Percentiles rank a stretch among this genome's conserved stretches.
These are phyloP conservation scores for Saprolegnia diclina DNA, from an alignment of 352 stramenopile genomes.

Conservation along the genomic window DNA sequence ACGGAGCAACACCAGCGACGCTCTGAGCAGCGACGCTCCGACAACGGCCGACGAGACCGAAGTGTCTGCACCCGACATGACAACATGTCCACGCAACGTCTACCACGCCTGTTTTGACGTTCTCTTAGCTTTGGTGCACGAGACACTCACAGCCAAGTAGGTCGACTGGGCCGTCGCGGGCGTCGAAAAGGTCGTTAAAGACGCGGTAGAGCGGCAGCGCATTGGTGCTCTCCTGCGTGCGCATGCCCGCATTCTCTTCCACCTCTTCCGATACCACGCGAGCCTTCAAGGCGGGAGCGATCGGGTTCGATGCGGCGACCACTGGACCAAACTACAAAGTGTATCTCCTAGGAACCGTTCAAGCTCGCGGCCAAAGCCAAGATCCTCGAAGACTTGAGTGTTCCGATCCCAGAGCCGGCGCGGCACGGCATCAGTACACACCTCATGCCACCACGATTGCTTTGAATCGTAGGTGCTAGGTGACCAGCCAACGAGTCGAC, in stretches of 20 bases:
- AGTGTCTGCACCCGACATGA: no score
- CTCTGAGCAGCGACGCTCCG: no score
- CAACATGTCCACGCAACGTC: neutral
- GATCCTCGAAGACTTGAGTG: slow-evolving; percentile 58
- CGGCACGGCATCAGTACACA: slow-evolving; percentile 39
- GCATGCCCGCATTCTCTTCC: slow-evolving; percentile 54
- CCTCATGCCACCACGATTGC: neutral
- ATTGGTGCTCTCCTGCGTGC: slow-evolving; percentile 39
- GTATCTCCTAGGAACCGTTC: slow-evolving; percentile 31
- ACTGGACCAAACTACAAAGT: neutral
- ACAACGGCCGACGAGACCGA: no score
- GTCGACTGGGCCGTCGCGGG: slow-evolving; percentile 45
- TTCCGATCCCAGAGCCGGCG: slow-evolving; percentile 41
- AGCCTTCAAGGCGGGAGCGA: slow-evolving; percentile 10
- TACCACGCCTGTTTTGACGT: slow-evolving; percentile 48
- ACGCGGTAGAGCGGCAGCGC: slow-evolving; percentile 59
- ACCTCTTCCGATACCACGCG: slow-evolving; percentile 59
- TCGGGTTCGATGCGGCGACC: neutral
- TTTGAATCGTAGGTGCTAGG: neutral
- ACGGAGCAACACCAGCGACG: no score
- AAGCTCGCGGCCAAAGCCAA: slow-evolving; percentile 44
- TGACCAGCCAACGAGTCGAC: slow-evolving; percentile 42
- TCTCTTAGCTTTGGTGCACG: neutral
- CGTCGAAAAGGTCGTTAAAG: slow-evolving; percentile 48
- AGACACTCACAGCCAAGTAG: neutral